Evolutionary conservation across 306 rosid genomes (phyloP), one percentile per base, ranked within the genome.

Genomic region (Macrotyloma uniflorum): DNA sequence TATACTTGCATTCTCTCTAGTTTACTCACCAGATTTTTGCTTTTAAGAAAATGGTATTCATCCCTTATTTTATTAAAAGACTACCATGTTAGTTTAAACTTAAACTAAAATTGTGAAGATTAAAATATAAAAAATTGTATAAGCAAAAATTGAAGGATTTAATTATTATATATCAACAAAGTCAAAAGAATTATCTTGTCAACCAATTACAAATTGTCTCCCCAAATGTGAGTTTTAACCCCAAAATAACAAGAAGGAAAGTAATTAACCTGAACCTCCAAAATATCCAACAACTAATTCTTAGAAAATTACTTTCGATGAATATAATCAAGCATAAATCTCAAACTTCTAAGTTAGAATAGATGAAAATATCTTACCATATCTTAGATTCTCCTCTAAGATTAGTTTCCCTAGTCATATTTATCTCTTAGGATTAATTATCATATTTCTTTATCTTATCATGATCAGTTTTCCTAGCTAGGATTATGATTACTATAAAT

Each of bases 231-330:
- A 58, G 36, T 58, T 45, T 50, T 45, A 24, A 69, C 15, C 65
- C 33, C 64, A 71, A 50, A 33, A 71, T 45, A 61, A 28, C 28
- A 55, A 8, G 74, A 55, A 8, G 74, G 59, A 12, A 47, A 69
- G 30, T 26, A 70, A 46, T 76, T 76, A 33, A 49, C 73, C 63
- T 62, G 62, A 59, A 59, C 47, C 20, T 20, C 63, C 22, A 63
- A 46, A 75, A 8, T 61, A 61, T 30, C 47, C 71, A 40, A 76
- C 54, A 40, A 77, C 43, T n/a, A 43, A 64, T 50, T 64, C 30
- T 22, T 64, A 51, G 40, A 63, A 63, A 28, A 61, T 63, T 46
- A 33, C 46, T 62, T 33, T 74, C 46, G 16, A 50, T 65, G 43
- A 71, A 53, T 71, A 53, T 53, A 14, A 47, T 22, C 55, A 35